phyloP scores from a whole-genome alignment of 2,329 filamentous ascomycete species.

The Diaporthe eres region DNA sequence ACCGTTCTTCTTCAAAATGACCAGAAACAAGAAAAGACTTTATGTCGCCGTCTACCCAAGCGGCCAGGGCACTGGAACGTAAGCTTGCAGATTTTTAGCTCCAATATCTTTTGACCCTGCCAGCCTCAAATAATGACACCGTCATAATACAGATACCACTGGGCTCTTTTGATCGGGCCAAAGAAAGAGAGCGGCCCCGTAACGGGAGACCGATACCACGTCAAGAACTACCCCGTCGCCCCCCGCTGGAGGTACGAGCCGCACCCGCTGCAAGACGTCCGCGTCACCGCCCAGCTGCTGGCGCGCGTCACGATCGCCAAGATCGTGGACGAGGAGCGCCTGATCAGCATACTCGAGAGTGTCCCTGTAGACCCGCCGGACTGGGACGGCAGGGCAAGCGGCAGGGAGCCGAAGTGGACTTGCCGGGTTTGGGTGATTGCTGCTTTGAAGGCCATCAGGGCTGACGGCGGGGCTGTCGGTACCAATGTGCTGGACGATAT shows the following conservation, averaged over 20 bases:
- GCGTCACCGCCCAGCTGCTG: background rate
- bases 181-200: background rate
- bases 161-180: slow-evolving; percentile 11
- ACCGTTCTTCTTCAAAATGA: background rate
- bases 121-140: background rate
- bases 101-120: rapidly evolving
- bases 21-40: slow-evolving; percentile 24
- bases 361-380: slow-evolving; percentile 4
- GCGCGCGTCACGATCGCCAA: slow-evolving; percentile 4
- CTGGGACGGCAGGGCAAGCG: background rate
- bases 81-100: background rate
- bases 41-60: slow-evolving; percentile 18
- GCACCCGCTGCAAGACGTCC: background rate
- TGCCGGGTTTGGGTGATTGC: slow-evolving; percentile 13
- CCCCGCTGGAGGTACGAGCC: background rate
- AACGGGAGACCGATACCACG: slow-evolving; percentile 8
- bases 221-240: background rate
- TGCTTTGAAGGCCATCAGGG: background rate
- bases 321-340: background rate
- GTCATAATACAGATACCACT: background rate
- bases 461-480: background rate
- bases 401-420: slow-evolving; percentile 23
- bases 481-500: slow-evolving; percentile 8
- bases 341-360: background rate
- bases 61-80: background rate